Evolutionary conservation across 148 eudicot species (phyloP).

Genomic region (Rhododendron griersonianum): DNA sequence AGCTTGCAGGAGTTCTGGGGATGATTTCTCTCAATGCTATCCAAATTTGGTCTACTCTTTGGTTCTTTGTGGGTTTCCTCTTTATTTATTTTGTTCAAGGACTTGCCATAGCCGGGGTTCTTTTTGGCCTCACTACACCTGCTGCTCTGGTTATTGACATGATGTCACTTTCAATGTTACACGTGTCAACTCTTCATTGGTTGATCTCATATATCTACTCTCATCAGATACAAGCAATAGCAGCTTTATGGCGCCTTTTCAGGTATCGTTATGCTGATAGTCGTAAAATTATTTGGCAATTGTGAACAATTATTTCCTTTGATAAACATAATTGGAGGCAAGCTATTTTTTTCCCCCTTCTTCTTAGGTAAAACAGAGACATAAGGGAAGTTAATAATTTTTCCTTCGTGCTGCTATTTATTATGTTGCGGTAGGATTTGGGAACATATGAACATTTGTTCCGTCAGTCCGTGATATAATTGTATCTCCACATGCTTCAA

Average conservation of each 20-base stretch:
- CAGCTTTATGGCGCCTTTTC: constrained; percentile 96
- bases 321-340: background rate
- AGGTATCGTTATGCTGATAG: constrained; percentile 42
- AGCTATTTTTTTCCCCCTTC: background rate
- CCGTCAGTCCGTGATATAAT: background rate
- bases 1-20: constrained; percentile 89
- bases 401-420: background rate
- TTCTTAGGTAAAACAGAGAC: background rate
- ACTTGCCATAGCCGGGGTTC: constrained; percentile 58
- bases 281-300: background rate
- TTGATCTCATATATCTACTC: constrained; percentile 70
- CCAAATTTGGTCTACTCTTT: constrained; percentile 92
- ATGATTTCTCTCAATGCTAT: constrained; percentile 73
- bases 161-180: constrained; percentile 54
- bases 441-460: background rate
- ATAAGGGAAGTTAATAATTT: background rate
- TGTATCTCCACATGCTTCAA: background rate
- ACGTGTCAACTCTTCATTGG: constrained; percentile 63
- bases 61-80: constrained; percentile 50
- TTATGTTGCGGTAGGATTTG: background rate
- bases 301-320: background rate
- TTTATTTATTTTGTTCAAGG: constrained; percentile 46
- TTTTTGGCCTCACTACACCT: constrained; percentile 67
- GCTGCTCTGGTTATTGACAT: constrained; percentile 70
- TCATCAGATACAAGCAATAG: constrained; percentile 68